Evolutionary conservation across 108 stramenopile species (phyloP), one percentile per base, ranked within the genome.

Genomic region (Nannochloropsis granulata): DNA sequence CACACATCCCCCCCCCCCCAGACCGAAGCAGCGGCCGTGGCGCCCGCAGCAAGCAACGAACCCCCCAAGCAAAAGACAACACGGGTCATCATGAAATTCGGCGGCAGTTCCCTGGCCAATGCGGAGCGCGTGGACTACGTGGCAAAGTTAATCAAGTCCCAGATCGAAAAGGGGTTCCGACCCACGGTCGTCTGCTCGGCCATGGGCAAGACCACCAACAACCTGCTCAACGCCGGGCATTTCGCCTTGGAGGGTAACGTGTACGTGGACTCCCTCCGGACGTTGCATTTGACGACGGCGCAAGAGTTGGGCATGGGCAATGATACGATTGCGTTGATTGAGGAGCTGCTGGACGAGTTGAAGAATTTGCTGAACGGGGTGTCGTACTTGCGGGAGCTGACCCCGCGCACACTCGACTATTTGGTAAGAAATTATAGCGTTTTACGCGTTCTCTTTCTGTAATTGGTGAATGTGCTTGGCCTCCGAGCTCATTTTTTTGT

Each of bases 121-220:
- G 86, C 93, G 19, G 93, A 94, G 43, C 93, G 96, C 2, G 92
- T 98, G 44, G 93, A 93, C 81, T 93, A 96, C 85, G 97, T 98
- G 0, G 91, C 96, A 9, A 71, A 93, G 13, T 89, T 98, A 42
- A 96, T 98, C 84, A 93, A 95, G 81, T 90, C 91, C 84, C 94
- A 95, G 81, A 95, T 96, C 45, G 84, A 85, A 2, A 13, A 88
- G 24, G 89, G 90, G 44, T 90, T 78, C 82, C 85, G 44, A 82
- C 85, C 82, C 90, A 93, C 46, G 88, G 91, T 89, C 86, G 94
- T 98, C 43, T 96, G 96, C 86, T 93, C 93, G 23, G 98, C 98
- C 85, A 98, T 98, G 98, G 98, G 98, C 23, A 98, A 97, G 82
- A 97, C 98, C 1, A 98, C 98, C 78, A 97, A 97, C 84, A 89